Evolutionary conservation across 2,329 filamentous ascomycete genomes (phyloP).

Genomic region (Paracamarosporium sp.): DNA sequence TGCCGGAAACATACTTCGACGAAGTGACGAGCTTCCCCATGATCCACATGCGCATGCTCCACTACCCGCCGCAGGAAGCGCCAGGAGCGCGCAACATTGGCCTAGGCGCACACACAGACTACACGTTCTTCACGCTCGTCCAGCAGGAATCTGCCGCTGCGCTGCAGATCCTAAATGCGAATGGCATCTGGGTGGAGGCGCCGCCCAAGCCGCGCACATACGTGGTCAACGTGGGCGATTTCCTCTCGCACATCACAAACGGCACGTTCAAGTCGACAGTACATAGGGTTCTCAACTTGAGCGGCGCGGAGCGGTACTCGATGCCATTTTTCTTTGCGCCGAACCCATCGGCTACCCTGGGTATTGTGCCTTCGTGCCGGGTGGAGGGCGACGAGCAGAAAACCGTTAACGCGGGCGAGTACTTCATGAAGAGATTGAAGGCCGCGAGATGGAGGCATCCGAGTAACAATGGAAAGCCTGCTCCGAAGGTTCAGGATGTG

Average conservation of each 20-base stretch:
- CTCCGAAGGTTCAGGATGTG: not conserved
- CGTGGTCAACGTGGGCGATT: constrained; percentile 45
- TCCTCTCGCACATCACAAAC: constrained; percentile 42
- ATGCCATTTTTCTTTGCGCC: constrained; percentile 41
- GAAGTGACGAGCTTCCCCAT: constrained; percentile 39
- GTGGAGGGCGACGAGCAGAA: too few species aligned
- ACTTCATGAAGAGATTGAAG: too few species aligned
- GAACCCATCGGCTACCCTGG: too few species aligned
- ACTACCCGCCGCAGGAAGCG: constrained; percentile 19
- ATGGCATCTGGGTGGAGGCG: constrained; percentile 43
- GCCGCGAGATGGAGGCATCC: too few species aligned
- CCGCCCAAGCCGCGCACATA: constrained; percentile 37
- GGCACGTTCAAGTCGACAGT: constrained; percentile 39
- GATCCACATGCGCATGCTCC: constrained; percentile 35
- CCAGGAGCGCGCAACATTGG: constrained; percentile 13
- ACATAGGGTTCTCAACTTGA: constrained; percentile 41
- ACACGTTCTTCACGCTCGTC: constrained; percentile 18
- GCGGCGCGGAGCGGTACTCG: constrained; percentile 38
- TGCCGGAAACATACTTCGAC: constrained; percentile 42
- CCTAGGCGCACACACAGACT: constrained; percentile 25
- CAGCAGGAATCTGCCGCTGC: constrained; percentile 12
- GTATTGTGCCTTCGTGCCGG: too few species aligned
- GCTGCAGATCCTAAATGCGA: constrained; percentile 44
- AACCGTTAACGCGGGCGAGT: too few species aligned
- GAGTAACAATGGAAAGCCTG: too few species aligned